Evolutionary conservation across 768 basidiomycete genomes (phyloP), one percentile per base, ranked within the genome.

Genomic region (Hericium coralloides): DNA sequence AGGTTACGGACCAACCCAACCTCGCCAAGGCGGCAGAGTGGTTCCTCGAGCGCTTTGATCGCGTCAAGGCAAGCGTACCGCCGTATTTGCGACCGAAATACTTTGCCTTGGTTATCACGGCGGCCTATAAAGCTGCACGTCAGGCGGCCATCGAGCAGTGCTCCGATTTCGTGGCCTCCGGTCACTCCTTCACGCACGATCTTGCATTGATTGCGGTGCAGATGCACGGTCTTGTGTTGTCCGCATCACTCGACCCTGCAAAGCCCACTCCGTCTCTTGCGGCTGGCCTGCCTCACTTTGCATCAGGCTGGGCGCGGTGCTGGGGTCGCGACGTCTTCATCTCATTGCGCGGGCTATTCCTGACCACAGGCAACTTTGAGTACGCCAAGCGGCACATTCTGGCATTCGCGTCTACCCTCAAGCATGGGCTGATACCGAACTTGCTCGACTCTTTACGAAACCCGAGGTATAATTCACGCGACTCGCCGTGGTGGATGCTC

Each of bases 401-500:
- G 56, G 86, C 94, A 0, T 98, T 98, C 68, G 87, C 89, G 8
- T 92, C 91, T 12, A 94, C 92, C 3, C 69, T 97, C 60, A 98
- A 95, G 69, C 95, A 98, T 66, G 95, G 97, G 0, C 76, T 98
- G 63, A 95, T 98, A 63, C 97, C 97, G 0, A 99, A 99, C 69
- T 72, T 99, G 39, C 75, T 99, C 57, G 95, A 98, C 70, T 97
- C 94, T 12, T 77, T 87, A 23, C 82, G 85, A 51, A 88, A 74
- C 58, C 95, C 95, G 17, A 89, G 89, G 59, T 95, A 93, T 71
- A 98, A 98, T 70, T 98, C 92, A 4, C 86, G 97, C 53, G 97
- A 99, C 68, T 93, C 92, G 7, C 95, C 97, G 4, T 98, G 95
- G 95, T 98, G 94, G 92, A 95, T 98, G 90, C 69, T 98, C 58